Conservation (phyloP, 768 basidiomycete genomes). For the Tulasnella sp. region DNA sequence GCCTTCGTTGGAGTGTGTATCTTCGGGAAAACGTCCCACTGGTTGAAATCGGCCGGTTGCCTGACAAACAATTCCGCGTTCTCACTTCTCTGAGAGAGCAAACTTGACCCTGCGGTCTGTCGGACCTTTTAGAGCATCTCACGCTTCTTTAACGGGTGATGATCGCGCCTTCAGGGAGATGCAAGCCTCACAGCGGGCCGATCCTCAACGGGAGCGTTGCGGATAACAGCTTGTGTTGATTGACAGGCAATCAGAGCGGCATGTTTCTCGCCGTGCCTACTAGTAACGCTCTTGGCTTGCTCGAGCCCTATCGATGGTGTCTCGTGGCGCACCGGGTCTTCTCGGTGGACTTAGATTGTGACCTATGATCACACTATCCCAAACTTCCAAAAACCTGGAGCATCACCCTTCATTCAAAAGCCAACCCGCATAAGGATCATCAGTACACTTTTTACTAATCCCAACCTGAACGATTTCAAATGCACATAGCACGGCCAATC, state of each 20-base stretch:
- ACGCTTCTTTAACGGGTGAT: not conserved
- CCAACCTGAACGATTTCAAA: not conserved
- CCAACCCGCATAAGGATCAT: not conserved
- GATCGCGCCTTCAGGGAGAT: not conserved
- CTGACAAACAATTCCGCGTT: not conserved
- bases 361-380: not conserved
- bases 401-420: not conserved
- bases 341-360: not conserved
- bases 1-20: not conserved
- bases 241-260: not conserved
- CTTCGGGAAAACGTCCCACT: not conserved
- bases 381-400: not conserved
- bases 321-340: not conserved
- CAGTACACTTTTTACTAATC: not conserved
- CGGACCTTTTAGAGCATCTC: not conserved
- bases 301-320: not conserved
- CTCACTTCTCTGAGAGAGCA: not conserved
- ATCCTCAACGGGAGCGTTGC: not conserved
- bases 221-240: not conserved
- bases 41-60: not conserved
- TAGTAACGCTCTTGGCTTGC: not conserved
- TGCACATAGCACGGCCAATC: not conserved
- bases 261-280: not conserved
- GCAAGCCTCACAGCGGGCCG: not conserved
- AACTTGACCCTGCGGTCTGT: not conserved